Conservation (phyloP, 305 asterid species). For the Ajuga reptans region DNA sequence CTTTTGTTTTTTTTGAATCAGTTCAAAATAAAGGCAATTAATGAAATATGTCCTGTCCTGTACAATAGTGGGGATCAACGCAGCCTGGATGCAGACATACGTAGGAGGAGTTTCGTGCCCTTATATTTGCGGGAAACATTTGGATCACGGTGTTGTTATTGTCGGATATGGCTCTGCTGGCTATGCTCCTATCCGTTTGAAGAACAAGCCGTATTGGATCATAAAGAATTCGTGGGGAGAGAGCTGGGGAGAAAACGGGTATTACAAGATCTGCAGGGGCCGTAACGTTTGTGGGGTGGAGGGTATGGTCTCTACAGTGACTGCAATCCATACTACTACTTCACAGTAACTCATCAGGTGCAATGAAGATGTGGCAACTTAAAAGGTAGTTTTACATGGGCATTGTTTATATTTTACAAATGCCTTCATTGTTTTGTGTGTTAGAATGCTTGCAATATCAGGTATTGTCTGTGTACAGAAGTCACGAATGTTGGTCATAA, state of each 20-base stretch:
- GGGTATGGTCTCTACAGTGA: slow-evolving; percentile 78
- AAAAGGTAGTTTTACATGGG: no score
- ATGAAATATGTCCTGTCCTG: neutral
- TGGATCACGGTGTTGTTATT: slow-evolving; percentile 70
- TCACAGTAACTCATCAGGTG: neutral
- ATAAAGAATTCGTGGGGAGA: slow-evolving; percentile 87
- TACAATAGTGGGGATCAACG: slow-evolving; percentile 70
- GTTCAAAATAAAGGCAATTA: neutral
- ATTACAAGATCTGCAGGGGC: slow-evolving; percentile 82
- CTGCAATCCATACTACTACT: slow-evolving; percentile 30
- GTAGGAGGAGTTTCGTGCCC: slow-evolving; percentile 81
- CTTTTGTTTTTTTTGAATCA: neutral
- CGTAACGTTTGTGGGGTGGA: slow-evolving; percentile 63
- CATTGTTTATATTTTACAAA: no score
- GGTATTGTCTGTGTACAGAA: no score
- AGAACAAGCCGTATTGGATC: slow-evolving; percentile 85
- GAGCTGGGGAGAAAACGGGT: slow-evolving; percentile 75
- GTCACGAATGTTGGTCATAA: no score
- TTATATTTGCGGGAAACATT: slow-evolving; percentile 42
- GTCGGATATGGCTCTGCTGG: slow-evolving; percentile 75
- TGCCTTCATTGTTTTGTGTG: no score
- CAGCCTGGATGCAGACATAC: slow-evolving; percentile 86
- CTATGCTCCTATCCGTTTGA: slow-evolving; percentile 60
- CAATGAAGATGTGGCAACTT: no score
- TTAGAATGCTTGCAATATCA: no score